Evolutionary conservation across 176 grass and related monocot genomes (phyloP).

Genomic region (Metroxylon sagu): DNA sequence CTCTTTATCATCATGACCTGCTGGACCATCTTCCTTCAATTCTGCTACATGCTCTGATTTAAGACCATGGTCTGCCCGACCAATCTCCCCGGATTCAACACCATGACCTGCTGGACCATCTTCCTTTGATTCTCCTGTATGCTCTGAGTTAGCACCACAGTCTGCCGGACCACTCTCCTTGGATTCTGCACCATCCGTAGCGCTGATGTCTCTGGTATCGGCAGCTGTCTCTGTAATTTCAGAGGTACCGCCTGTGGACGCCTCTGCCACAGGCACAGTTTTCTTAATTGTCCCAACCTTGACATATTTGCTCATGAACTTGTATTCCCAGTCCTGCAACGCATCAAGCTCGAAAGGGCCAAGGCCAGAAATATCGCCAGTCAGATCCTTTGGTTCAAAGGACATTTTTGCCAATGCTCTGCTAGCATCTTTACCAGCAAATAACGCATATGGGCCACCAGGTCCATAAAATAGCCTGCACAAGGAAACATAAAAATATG

Average conservation of each 20-base stretch:
- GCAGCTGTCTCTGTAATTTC: not conserved
- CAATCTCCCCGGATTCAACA: not conserved
- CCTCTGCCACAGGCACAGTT: not conserved
- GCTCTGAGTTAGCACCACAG: not conserved
- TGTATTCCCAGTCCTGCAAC: not conserved
- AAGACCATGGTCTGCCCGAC: not conserved
- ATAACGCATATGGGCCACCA: slow-evolving; percentile 1
- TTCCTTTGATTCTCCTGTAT: not conserved
- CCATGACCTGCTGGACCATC: not conserved
- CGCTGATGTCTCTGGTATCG: not conserved
- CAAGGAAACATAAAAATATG: not conserved
- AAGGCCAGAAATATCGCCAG: slow-evolving; percentile 2
- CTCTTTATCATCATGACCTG: too few relatives aligned
- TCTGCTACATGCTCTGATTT: not conserved
- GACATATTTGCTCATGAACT: slow-evolving; percentile 1
- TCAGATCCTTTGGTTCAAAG: not conserved
- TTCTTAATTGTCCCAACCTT: slow-evolving; percentile 1
- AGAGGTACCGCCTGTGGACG: not conserved
- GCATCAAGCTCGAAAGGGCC: slow-evolving; percentile 2
- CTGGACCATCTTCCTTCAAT: too few relatives aligned
- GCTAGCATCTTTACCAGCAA: slow-evolving; percentile 4
- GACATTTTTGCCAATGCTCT: slow-evolving; percentile 1
- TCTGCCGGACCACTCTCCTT: not conserved
- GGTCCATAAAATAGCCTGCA: not conserved
- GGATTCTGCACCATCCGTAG: not conserved